A percentile compares a stretch with the other conserved stretches of the same genome.
phyloP scores from a whole-genome alignment of 352 stramenopile genomes.

The Phytopythium helicoides region DNA sequence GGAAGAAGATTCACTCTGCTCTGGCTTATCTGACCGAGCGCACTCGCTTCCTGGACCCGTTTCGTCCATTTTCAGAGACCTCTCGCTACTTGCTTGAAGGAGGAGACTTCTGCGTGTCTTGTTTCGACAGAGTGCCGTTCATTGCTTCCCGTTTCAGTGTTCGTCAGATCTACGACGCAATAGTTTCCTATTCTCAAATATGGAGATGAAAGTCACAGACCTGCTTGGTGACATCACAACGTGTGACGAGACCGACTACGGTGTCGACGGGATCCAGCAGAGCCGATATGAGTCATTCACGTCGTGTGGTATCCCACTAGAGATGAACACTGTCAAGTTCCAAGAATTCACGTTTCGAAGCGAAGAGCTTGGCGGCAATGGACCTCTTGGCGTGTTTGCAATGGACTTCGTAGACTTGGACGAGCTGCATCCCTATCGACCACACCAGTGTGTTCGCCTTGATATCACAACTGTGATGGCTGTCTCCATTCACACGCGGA shows the following conservation, averaged over 20 bases:
- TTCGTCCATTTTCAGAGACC: conserved; percentile 32
- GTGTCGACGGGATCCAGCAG: conserved; percentile 34
- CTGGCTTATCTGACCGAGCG: conserved; percentile 37
- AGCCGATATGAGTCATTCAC: conserved; percentile 46
- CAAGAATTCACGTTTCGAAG: conserved; percentile 20
- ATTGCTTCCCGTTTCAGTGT: conserved; percentile 15
- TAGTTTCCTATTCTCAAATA: conserved; percentile 37
- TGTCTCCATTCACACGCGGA: conserved; percentile 13
- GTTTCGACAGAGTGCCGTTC: conserved; percentile 47
- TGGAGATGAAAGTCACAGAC: conserved; percentile 42
- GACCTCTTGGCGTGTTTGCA: conserved; percentile 23
- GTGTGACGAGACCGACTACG: conserved; percentile 35
- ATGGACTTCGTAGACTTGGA: conserved; percentile 34
- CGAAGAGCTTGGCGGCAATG: conserved; percentile 11
- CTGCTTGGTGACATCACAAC: conserved; percentile 32
- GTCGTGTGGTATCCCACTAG: conserved; percentile 24
- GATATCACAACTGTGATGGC: conserved; percentile 26
- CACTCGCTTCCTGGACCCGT: conserved; percentile 32
- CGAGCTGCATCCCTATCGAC: conserved; percentile 33
- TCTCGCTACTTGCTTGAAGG: conserved; percentile 35
- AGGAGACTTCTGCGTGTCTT: conserved; percentile 39
- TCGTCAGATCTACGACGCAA: conserved; percentile 34
- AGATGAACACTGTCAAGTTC: conserved; percentile 7
- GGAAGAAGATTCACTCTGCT: conserved; percentile 13
- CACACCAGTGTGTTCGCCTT: conserved; percentile 21